A percentile compares a stretch with the other conserved stretches of the same genome.
These are phyloP conservation scores for Aurantiochytrium sp. DNA, from an alignment of 108 stramenopile genomes.

Conservation along the genomic window DNA sequence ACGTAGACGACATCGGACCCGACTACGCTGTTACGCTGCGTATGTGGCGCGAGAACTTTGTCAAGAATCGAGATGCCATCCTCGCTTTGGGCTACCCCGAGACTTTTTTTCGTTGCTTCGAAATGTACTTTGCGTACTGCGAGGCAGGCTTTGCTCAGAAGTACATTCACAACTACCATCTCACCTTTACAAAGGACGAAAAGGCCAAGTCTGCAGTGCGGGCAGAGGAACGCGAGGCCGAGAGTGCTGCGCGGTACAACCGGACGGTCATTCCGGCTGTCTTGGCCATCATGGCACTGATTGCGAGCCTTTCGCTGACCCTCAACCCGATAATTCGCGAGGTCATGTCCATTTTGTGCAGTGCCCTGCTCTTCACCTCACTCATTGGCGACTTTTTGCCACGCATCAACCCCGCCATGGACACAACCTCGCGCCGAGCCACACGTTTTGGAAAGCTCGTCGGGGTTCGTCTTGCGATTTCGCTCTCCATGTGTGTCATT, in stretches of 20 bases:
- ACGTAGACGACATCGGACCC: conserved; percentile 78
- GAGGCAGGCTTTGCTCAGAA: conserved; percentile 74
- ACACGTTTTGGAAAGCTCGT: neutral
- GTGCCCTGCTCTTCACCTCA: neutral
- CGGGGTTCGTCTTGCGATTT: neutral
- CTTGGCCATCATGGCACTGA: neutral
- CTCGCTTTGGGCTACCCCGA: conserved; percentile 80
- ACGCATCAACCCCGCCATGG: neutral
- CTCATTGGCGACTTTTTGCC: neutral
- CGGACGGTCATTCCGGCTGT: neutral
- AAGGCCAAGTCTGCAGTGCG: neutral
- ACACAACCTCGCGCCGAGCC: neutral
- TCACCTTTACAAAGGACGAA: neutral
- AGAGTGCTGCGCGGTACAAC: neutral
- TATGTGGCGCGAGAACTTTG: conserved; percentile 86
- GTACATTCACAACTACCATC: conserved; percentile 1
- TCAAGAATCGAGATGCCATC: conserved; percentile 54
- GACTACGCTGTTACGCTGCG: conserved; percentile 89
- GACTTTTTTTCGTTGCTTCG: conserved; percentile 82
- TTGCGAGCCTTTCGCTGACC: neutral
- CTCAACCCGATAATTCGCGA: neutral
- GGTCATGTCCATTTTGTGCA: neutral
- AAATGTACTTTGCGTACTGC: conserved; percentile 89
- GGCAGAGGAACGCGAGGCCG: neutral
- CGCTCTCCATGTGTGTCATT: neutral